Base-by-base conservation (phyloP, 75 land plant species). In the Selaginella moellendorffii region DNA sequence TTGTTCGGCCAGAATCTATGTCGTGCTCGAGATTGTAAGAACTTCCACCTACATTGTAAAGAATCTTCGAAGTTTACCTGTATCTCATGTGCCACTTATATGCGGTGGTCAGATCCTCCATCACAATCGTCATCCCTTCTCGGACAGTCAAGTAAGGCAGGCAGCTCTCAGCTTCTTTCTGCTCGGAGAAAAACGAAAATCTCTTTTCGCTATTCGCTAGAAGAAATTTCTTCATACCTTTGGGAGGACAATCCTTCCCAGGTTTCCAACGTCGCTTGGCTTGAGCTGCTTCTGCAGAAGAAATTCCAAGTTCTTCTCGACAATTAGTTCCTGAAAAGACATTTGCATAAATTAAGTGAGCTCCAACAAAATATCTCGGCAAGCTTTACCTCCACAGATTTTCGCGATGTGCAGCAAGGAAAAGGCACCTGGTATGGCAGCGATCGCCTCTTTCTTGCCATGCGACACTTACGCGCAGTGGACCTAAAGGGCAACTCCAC, bases 1-100 rank as follows among this genome's bases (percentile, higher is more conserved):
- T 92, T 92, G 73, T 92, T 92, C 2, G 97, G 96, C 97, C 97
- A 92, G 68, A 82, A 92, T 65, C 96, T 92, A 74, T 58, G 22
- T 26, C 63, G 30, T 52, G 22, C 28, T 19, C 5, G 2, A n/a
- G 63, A 36, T 36, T 36, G 14, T 5, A 36, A 36, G 5, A 5
- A 14, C 10, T 5, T 36, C 5, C 14, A 36, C 46, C 46, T 14
- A 36, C 14, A 36, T 36, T 14, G 46, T 36, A n/a, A n/a, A n/a
- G n/a, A n/a, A 5, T 36, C 10, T 36, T 5, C 14, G 14, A 5
- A 36, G 14, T 36, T 5, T 5, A 74, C 80, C 80, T 66, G 64
- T 74, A 78, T 30, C 66, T 51, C 2, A 78, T 46, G 27, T 63
- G 64, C 80, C 77, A 74, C 20, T 26, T 53, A 19, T 46, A 27